Evolutionary conservation across 2,329 filamentous ascomycete species (phyloP).

Genomic region (Aspergillus tanneri): DNA sequence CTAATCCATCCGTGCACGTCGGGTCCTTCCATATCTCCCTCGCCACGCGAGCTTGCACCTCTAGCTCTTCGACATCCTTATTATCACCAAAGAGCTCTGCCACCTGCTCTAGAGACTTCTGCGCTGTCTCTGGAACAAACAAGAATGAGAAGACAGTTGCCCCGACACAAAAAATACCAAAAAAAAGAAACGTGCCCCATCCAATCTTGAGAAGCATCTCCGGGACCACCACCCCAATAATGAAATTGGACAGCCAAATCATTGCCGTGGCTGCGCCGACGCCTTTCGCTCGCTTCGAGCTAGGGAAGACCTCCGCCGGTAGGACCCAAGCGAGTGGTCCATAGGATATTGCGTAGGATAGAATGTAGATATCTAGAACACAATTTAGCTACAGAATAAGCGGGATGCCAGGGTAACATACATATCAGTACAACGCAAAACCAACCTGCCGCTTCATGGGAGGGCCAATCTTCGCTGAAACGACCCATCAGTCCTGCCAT

Average conservation of each 20-base stretch:
- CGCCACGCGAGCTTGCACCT: background rate
- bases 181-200: constrained; percentile 55
- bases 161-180: constrained; percentile 51
- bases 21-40: background rate
- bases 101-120: constrained; percentile 19
- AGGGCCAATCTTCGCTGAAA: constrained; percentile 24
- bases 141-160: constrained; percentile 26
- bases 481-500: constrained; percentile 28
- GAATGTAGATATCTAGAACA: constrained; percentile 3
- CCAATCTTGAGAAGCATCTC: constrained; percentile 57
- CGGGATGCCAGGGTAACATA: background rate
- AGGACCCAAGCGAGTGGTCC: constrained; percentile 40
- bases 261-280: constrained; percentile 35
- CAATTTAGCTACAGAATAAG: background rate
- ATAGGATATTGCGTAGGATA: constrained; percentile 26
- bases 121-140: constrained; percentile 19
- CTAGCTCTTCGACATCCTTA: constrained; percentile 7
- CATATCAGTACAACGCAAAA: constrained; percentile 20
- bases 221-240: constrained; percentile 59
- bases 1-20: too few species aligned
- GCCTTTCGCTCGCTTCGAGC: constrained; percentile 38
- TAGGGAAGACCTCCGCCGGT: constrained; percentile 40
- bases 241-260: constrained; percentile 44
- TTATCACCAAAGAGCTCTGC: constrained; percentile 16
- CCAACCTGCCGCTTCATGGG: constrained; percentile 25